Base-by-base conservation (phyloP, 2,329 filamentous ascomycete genomes). In the Phaeosphaeria sp. region DNA sequence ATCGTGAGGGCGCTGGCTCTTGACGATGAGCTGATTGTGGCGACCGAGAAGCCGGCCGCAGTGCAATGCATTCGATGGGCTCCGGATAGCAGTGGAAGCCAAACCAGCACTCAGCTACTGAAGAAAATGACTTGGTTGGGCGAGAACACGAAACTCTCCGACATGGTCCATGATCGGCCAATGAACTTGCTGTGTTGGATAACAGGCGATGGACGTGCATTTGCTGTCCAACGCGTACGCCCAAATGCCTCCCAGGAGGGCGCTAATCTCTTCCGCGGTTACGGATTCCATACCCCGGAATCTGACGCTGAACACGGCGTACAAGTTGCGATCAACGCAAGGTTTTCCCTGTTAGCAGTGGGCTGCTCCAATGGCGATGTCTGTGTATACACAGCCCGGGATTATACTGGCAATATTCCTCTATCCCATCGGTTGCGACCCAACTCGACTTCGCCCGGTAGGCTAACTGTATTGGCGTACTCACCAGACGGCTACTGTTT, bases 171-270 rank as follows among this genome's bases (percentile, higher is more conserved):
- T 73, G 95, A 99, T 76, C 87, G 94, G 59, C 94, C 95, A 0
- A 99, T 99, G 93, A 97, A 96, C 70, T 82, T 99, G 13, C 89
- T 91, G 10, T 92, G 93, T 10, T 99, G 95, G 95, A 87, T 97
- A 55, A 95, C 92, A 5, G 90, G 84, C 69, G 93, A 96, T 68
- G 95, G 95, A 6, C 88, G 88, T 73, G 93, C 89, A 1, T 98
- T 96, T 77, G 93, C 94, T 18, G 93, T 98, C 22, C 95, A 98
- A 77, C 87, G 92, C 58, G 72, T 83, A 17, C 66, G 72, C 48
- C 60, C 74, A 10, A 71, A 71, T 18, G 55, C 60, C 9, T 36
- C 64, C 2, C 66, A 72, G 80, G 1, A 79, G 81, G 17, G 81
- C 17, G 74, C 81, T 27, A 77, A 81, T 10, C 82, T 96, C 0